Evolutionary conservation across 2,329 filamentous ascomycete genomes (phyloP).

Genomic region (Alternaria arborescens): DNA sequence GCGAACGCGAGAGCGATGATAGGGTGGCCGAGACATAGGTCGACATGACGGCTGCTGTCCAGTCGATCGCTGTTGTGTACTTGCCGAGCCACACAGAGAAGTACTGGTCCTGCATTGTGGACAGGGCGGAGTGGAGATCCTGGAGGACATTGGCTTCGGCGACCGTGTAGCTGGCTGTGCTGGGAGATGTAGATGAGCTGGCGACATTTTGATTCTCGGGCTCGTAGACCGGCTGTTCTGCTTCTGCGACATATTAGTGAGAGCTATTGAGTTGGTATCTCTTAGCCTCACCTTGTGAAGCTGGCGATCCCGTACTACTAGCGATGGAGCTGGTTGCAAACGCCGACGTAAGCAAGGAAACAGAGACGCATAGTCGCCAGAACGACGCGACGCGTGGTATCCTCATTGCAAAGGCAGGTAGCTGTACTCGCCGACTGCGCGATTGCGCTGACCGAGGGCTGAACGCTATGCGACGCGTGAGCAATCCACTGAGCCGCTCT

Average conservation of each 20-base stretch:
- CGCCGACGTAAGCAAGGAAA: slow-evolving; percentile 11
- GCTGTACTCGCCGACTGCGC: neutral
- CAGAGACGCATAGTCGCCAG: slow-evolving; percentile 8
- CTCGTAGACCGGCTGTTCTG: slow-evolving; percentile 20
- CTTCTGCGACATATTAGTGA: slow-evolving; percentile 17
- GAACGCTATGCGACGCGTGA: slow-evolving; percentile 1
- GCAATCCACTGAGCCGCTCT: slow-evolving; percentile 13
- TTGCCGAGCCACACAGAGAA: slow-evolving; percentile 80
- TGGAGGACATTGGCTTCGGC: slow-evolving; percentile 34
- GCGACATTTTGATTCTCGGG: slow-evolving; percentile 24
- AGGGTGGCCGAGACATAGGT: slow-evolving; percentile 80
- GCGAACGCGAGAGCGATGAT: slow-evolving; percentile 71
- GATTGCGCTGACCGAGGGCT: neutral
- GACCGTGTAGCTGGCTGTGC: slow-evolving; percentile 2
- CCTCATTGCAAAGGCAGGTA: slow-evolving; percentile 1
- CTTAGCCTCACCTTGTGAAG: slow-evolving; percentile 16
- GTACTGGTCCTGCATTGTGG: slow-evolving; percentile 79
- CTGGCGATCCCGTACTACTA: slow-evolving; percentile 2
- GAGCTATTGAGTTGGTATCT: neutral
- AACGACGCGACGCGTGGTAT: slow-evolving; percentile 8
- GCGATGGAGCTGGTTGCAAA: slow-evolving; percentile 18
- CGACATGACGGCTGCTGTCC: slow-evolving; percentile 86
- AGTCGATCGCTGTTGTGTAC: slow-evolving; percentile 89
- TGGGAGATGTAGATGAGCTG: neutral
- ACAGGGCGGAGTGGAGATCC: slow-evolving; percentile 65